Evolutionary conservation across 2,329 filamentous ascomycete species (phyloP).

Genomic region (Fusarium verrucosum): DNA sequence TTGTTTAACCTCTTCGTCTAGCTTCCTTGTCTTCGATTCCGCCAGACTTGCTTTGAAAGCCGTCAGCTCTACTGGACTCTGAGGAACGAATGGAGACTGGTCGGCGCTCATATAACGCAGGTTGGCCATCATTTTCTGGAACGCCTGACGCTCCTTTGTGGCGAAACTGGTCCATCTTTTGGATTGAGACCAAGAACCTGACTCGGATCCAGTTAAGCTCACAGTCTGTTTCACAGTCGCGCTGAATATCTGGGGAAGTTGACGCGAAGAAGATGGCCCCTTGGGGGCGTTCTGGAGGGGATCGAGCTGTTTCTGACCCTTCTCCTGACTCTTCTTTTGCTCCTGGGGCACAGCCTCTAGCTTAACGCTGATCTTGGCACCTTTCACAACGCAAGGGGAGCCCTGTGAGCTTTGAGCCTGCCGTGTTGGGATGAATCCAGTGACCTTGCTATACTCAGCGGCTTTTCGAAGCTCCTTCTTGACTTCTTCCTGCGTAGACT

Average conservation of each 20-base stretch:
- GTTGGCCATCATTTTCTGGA: constrained; percentile 50
- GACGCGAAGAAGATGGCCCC: constrained; percentile 18
- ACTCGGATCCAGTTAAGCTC: constrained; percentile 12
- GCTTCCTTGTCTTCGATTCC: constrained; percentile 40
- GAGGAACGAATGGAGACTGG: constrained; percentile 52
- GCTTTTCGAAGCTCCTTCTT: constrained; percentile 21
- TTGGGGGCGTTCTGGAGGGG: constrained; percentile 18
- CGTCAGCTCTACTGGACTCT: constrained; percentile 48
- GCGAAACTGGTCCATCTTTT: constrained; percentile 52
- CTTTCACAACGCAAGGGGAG: background rate
- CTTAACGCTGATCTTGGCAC: background rate
- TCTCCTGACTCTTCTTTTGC: background rate
- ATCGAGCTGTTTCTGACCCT: background rate
- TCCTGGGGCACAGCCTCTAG: background rate
- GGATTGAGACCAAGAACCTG: constrained; percentile 51
- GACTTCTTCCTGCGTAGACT: background rate
- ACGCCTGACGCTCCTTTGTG: constrained; percentile 48
- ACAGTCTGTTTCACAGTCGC: constrained; percentile 8
- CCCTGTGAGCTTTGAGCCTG: constrained; percentile 18
- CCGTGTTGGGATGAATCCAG: constrained; percentile 31
- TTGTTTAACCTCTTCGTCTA: constrained; percentile 41
- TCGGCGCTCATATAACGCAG: constrained; percentile 50
- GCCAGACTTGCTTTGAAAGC: constrained; percentile 46
- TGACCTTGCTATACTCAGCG: constrained; percentile 11
- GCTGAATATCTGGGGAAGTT: constrained; percentile 13